phyloP scores from a whole-genome alignment of 495 filamentous ascomycete genomes.

The Hyaloscypha finlandica region DNA sequence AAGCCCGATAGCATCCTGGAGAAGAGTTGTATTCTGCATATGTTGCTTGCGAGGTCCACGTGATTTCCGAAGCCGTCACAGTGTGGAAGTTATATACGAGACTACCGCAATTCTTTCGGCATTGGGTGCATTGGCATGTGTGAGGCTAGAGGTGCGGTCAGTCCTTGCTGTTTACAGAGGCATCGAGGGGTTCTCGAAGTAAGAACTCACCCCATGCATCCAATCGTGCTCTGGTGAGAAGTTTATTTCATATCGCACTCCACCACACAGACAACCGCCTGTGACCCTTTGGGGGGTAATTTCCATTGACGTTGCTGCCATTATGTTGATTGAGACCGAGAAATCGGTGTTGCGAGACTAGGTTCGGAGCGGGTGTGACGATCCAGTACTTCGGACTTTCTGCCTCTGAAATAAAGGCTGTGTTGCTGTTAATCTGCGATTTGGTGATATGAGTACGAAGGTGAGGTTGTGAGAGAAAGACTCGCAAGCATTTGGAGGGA shows the following conservation, averaged over 20 bases:
- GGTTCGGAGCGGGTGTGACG: background rate
- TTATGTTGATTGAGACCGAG: background rate
- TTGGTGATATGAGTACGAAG: background rate
- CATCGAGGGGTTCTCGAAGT: background rate
- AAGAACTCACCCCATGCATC: slow-evolving; percentile 31
- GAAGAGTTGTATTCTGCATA: slow-evolving; percentile 25
- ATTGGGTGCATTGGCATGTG: slow-evolving; percentile 49
- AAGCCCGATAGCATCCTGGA: slow-evolving; percentile 22
- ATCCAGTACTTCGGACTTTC: background rate
- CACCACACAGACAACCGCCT: slow-evolving; percentile 46
- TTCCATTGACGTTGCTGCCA: background rate
- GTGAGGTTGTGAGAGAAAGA: background rate
- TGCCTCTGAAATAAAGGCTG: background rate
- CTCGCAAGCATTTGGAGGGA: background rate
- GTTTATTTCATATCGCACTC: slow-evolving; percentile 40
- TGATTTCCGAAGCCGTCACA: slow-evolving; percentile 33
- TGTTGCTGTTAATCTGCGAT: background rate
- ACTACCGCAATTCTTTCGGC: slow-evolving; percentile 41
- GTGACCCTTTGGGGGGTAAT: slow-evolving; percentile 31
- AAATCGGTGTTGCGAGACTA: background rate
- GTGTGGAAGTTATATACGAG: slow-evolving; percentile 37
- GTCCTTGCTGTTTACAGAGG: background rate
- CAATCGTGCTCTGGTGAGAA: slow-evolving; percentile 38
- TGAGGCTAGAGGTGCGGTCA: slow-evolving; percentile 15
- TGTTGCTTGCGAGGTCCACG: slow-evolving; percentile 33